Percentiles rank a stretch among this genome's conserved stretches.
phyloP scores from a whole-genome alignment of 345 rosid genomes.

The Arabidopsis suecica region DNA sequence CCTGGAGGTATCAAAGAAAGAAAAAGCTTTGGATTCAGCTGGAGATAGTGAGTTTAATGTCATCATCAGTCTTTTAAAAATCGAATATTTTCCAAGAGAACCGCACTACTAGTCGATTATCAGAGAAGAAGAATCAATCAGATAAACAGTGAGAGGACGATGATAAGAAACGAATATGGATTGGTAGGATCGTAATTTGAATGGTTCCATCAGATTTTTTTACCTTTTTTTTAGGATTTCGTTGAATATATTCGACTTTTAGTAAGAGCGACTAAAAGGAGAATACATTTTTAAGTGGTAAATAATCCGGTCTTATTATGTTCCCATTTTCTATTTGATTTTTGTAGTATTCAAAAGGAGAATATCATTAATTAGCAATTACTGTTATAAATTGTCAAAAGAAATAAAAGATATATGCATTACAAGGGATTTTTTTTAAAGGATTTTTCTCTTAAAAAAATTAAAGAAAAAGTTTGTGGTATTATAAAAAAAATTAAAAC shows the following conservation, averaged over 20 bases:
- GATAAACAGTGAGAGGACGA: slow-evolving; percentile 15
- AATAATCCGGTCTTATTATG: neutral
- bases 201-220: slow-evolving; percentile 19
- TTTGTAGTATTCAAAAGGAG: neutral
- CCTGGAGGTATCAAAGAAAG: slow-evolving; percentile 69
- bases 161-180: slow-evolving; percentile 31
- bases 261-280: slow-evolving; percentile 3
- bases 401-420: neutral
- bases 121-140: slow-evolving; percentile 35
- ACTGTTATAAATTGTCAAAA: too few species aligned
- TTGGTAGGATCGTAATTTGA: slow-evolving; percentile 27
- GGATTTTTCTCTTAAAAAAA: neutral
- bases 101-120: slow-evolving; percentile 11
- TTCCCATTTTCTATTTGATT: neutral
- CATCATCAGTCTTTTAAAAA: slow-evolving; percentile 49
- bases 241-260: neutral
- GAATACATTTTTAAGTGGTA: too few species aligned
- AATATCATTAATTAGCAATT: too few species aligned
- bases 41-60: slow-evolving; percentile 72
- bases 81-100: slow-evolving; percentile 30
- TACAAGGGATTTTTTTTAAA: neutral
- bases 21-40: slow-evolving; percentile 60
- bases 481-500: too few species aligned
- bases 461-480: too few species aligned
- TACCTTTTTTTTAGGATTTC: neutral